Evolutionary conservation across 2,329 filamentous ascomycete species (phyloP), one percentile per base, ranked within the genome.

Genomic region (Fusarium veterinarium): DNA sequence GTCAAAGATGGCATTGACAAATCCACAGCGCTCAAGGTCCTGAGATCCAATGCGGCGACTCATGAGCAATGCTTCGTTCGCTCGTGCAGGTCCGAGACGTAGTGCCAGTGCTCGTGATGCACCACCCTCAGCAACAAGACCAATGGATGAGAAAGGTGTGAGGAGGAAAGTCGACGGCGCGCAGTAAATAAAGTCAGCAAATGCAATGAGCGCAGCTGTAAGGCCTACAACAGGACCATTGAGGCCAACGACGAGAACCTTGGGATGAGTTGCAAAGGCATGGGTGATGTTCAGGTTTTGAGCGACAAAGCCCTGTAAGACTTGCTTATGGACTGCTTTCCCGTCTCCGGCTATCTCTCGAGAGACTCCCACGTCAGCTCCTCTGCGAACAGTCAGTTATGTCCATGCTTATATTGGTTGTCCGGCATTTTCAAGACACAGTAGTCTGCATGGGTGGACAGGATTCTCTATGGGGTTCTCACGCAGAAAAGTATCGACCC

Each of bases 51-150:
- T 93, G 48, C 91, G 88, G 81, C 92, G 93, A 77, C 92, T 95
- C 92, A 97, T 96, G 74, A 99, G 91, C 17, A 98, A 87, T 17
- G 96, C 95, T 86, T 98, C 96, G 79, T 97, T 97, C 14, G 95
- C 95, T 80, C 93, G 93, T 65, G 89, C 85, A 56, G 94, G 88
- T 2, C 96, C 96, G 30, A 98, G 86, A 1, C 95, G 86, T 76
- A 92, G 88, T 19, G 96, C 93, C 64, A 98, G 92, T 1, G 91
- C 94, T 61, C 91, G 86, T 20, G 91, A 94, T 1, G 95, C 91
- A 51, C 92, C 94, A 44, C 95, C 96, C 84, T 98, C 96, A 60
- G 95, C 89, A 1, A 98, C 95, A 2, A 99, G 89, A 3, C 96
- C 95, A 2, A 98, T 88, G 2, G 93, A 95, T 8, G 91, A 92